These are phyloP conservation scores for Stipa capillata DNA, from an alignment of 176 grass and related monocot genomes.

Conservation along the genomic window DNA sequence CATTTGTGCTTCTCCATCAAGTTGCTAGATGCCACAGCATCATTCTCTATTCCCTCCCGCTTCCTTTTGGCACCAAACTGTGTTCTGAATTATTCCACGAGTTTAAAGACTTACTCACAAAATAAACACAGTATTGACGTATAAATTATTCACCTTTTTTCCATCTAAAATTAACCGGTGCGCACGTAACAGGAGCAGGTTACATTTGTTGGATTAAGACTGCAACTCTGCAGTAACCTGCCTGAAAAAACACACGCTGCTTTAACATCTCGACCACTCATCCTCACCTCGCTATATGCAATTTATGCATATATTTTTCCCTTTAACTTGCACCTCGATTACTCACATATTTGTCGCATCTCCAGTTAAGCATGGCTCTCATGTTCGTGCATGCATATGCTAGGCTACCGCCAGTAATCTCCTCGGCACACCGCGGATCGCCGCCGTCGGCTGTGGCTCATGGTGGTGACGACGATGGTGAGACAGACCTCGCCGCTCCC, in stretches of 20 bases:
- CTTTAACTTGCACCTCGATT: neutral
- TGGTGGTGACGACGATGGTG: conserved; percentile 8
- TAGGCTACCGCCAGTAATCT: conserved; percentile 31
- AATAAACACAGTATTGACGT: neutral
- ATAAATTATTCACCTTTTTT: neutral
- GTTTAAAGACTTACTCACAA: neutral
- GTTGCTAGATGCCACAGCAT: conserved; percentile 30
- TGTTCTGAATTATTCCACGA: conserved; percentile 17
- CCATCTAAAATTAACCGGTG: neutral
- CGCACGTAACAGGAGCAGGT: neutral
- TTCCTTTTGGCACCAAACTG: neutral
- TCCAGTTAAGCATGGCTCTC: neutral
- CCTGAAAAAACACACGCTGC: neutral
- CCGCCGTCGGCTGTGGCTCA: neutral
- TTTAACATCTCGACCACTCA: neutral
- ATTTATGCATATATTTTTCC: neutral
- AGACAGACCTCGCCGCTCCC: neutral
- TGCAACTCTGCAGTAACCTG: neutral
- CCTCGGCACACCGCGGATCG: neutral
- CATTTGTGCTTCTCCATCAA: conserved; percentile 2
- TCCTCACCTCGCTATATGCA: neutral
- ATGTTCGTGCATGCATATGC: neutral
- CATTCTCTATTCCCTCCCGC: neutral
- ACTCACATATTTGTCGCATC: neutral
- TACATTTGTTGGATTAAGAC: neutral